These are phyloP conservation scores for Bathelium albidoporum DNA, from an alignment of 495 filamentous ascomycete genomes.

Conservation along the genomic window DNA sequence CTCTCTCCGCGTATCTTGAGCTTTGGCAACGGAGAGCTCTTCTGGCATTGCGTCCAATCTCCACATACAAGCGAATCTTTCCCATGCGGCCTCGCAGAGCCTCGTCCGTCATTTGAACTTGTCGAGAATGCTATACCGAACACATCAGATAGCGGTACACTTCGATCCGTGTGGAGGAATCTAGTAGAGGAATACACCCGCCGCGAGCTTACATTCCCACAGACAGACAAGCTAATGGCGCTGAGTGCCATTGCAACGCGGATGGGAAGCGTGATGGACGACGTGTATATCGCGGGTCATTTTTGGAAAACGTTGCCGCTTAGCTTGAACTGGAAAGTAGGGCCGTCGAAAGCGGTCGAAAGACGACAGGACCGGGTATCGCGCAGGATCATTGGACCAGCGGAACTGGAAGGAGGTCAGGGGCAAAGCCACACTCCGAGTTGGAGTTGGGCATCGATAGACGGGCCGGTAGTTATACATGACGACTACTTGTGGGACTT, in stretches of 20 bases:
- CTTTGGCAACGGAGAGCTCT: conserved; percentile 13
- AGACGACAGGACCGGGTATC: not conserved
- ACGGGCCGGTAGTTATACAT: not conserved
- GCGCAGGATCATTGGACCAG: not conserved
- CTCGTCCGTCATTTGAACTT: not conserved
- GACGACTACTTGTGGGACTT: not conserved
- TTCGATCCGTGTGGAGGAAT: not conserved
- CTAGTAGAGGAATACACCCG: not conserved
- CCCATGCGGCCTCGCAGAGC: not conserved
- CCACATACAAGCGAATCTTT: not conserved
- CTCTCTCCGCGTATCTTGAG: conserved; percentile 18
- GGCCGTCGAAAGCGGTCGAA: not conserved
- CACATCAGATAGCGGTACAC: not conserved
- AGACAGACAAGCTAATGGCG: not conserved
- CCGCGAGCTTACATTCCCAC: not conserved
- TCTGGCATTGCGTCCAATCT: conserved; percentile 18
- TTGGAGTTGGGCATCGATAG: not conserved
- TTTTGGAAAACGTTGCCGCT: not conserved
- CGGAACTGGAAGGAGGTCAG: not conserved
- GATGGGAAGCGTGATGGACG: not conserved
- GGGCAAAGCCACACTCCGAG: not conserved
- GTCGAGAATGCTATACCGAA: not conserved
- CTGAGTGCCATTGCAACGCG: not conserved
- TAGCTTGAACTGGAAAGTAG: not conserved
- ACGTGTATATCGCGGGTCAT: conserved; percentile 1